Conservation (phyloP, 768 basidiomycete species). For the Tubosaeta brunneosetosa region DNA sequence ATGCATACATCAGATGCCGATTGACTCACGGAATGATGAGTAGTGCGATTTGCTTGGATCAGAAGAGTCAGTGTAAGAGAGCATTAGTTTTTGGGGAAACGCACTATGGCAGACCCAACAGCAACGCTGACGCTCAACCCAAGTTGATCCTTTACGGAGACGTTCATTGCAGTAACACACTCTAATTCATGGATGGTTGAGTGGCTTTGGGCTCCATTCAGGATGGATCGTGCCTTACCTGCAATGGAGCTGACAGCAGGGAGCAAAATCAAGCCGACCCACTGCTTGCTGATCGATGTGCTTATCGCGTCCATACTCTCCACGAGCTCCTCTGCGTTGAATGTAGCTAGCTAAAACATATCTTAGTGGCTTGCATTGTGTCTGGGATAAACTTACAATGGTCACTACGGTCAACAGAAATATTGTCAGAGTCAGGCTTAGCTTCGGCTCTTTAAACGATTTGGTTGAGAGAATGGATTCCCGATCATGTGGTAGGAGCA, state of each 20-base stretch:
- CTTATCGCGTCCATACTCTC: conserved; percentile 80
- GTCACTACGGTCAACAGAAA: conserved; percentile 56
- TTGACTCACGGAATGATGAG: conserved; percentile 73
- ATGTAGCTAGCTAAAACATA: conserved; percentile 41
- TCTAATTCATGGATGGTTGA: conserved; percentile 38
- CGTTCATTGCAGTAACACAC: conserved; percentile 84
- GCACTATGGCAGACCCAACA: conserved; percentile 70
- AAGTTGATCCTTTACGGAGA: conserved; percentile 81
- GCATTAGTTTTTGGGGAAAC: conserved; percentile 21
- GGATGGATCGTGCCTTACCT: conserved; percentile 39
- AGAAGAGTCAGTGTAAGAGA: not conserved
- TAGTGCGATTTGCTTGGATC: conserved; percentile 68
- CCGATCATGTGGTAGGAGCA: conserved; percentile 12
- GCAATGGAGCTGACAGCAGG: conserved; percentile 81
- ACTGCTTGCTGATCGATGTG: conserved; percentile 71
- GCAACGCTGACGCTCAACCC: conserved; percentile 82
- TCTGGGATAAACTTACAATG: conserved; percentile 41
- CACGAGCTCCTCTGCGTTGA: conserved; percentile 73
- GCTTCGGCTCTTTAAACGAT: conserved; percentile 44
- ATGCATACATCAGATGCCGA: not conserved
- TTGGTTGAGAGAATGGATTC: conserved; percentile 13
- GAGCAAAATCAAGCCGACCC: conserved; percentile 83
- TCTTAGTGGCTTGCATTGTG: conserved; percentile 1
- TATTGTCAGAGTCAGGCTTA: conserved; percentile 58
- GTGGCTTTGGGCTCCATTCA: not conserved